These are phyloP conservation scores for Ganoderma multipileum DNA, from an alignment of 1,284 basidiomycete species.

Conservation along the genomic window DNA sequence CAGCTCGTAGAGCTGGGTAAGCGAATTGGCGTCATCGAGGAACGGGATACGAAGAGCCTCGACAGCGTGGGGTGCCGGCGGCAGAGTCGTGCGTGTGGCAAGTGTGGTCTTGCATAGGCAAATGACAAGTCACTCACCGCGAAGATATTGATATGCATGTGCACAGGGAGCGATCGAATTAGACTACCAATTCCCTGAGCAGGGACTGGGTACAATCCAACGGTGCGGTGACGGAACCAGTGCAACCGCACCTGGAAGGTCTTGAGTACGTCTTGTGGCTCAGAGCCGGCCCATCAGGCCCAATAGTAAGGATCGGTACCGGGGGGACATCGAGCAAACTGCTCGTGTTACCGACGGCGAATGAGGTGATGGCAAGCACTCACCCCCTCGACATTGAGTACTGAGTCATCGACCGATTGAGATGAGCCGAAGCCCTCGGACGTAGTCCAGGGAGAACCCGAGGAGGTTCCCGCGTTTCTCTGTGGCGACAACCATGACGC, in stretches of 20 bases:
- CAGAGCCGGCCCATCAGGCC: background rate
- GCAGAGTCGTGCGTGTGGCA: slow-evolving; percentile 1
- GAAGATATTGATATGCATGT: background rate
- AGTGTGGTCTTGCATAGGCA: background rate
- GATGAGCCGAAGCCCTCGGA: background rate
- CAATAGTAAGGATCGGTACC: background rate
- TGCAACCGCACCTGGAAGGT: background rate
- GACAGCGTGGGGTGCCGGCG: slow-evolving; percentile 1
- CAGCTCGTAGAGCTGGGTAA: background rate
- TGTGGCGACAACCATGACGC: background rate
- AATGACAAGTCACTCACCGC: background rate
- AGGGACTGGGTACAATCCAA: background rate
- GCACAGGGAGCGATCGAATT: background rate
- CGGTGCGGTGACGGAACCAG: background rate
- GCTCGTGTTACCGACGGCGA: background rate
- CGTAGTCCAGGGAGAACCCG: background rate
- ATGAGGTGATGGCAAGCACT: background rate
- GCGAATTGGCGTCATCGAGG: background rate
- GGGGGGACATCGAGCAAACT: background rate
- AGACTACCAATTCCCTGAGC: background rate
- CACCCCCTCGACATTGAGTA: background rate
- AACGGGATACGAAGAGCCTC: background rate
- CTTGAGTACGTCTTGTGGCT: background rate
- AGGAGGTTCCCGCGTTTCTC: background rate
- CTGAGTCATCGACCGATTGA: background rate